Evolutionary conservation across 768 basidiomycete genomes (phyloP), one percentile per base, ranked within the genome.

Genomic region (Thelephora ganbajun): DNA sequence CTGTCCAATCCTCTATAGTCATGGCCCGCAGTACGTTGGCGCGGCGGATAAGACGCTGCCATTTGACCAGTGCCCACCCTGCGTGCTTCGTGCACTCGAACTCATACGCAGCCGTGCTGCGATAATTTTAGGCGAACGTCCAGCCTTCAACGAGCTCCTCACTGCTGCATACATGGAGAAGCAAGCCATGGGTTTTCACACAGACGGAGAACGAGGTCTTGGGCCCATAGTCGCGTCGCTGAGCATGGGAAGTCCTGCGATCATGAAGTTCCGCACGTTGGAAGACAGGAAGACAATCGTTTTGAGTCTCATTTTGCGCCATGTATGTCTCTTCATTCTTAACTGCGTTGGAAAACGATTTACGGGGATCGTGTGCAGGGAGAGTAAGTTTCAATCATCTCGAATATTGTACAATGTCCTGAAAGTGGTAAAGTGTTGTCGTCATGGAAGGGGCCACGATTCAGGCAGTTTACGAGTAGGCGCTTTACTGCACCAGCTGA

Each of bases 151-250:
- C 53, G 86, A 90, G 61, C 70, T 90, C 33, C 69, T 90, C 26
- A 79, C 79, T 50, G 83, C 80, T 42, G 86, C 83, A 1, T 90
- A 90, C 55, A 87, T 89, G 83, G 82, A 85, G 56, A 70, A 75
- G 49, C 87, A 89, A 60, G 83, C 72, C 58, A 90, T 90, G 86
- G 74, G 83, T 83, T 88, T 85, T 58, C 86, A 89, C 54, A 86
- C 80, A 51, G 86, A 90, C 54, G 73, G 72, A 47, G 86, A 90
- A 63, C 64, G 66, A 11, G 87, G 84, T 3, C 63, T 90, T 3
- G 85, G 84, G 2, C 79, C 80, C 3, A 54, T 74, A 3, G 77
- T 90, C 2, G 85, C 86, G 1, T 81, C 84, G 6, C 61, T 90
- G 43, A 88, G 85, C 0, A 63, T 90, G 16, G 86, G 86, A 35